Conservation (phyloP, 225 moss, liverwort and hornwort genomes). For the Asterella californica region DNA sequence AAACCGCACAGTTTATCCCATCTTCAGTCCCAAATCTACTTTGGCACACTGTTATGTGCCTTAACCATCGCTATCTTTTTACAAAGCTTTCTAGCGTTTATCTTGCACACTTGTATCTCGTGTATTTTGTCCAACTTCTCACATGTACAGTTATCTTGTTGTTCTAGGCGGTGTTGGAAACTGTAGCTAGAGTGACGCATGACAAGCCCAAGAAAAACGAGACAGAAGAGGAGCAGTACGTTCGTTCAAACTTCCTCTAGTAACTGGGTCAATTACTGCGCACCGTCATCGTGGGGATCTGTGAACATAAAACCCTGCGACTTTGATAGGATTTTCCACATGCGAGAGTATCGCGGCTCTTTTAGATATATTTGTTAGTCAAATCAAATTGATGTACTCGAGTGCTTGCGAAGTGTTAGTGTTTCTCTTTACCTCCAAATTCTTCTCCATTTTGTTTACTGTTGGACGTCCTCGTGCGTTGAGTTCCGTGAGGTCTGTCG, state of each 20-base stretch:
- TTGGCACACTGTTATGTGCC: not conserved
- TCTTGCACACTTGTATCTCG: not conserved
- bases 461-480: not conserved
- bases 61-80: not conserved
- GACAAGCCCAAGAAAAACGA: conserved; percentile 94
- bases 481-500: not conserved
- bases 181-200: conserved; percentile 91
- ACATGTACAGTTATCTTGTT: not conserved
- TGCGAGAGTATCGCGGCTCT: no score
- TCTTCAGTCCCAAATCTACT: not conserved
- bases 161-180: conserved; percentile 76
- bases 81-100: not conserved
- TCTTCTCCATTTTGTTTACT: no score
- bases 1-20: not conserved
- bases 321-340: not conserved
- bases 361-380: not conserved
- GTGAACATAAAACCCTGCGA: not conserved
- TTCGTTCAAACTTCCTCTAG: not conserved
- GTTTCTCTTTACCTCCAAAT: not conserved
- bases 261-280: not conserved
- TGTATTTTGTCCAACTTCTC: not conserved
- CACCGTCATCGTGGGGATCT: not conserved
- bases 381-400: not conserved
- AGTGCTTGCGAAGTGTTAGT: not conserved
- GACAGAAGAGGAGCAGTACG: conserved; percentile 71